Evolutionary conservation across 2,329 filamentous ascomycete species (phyloP).

Genomic region (Talaromyces sp.): DNA sequence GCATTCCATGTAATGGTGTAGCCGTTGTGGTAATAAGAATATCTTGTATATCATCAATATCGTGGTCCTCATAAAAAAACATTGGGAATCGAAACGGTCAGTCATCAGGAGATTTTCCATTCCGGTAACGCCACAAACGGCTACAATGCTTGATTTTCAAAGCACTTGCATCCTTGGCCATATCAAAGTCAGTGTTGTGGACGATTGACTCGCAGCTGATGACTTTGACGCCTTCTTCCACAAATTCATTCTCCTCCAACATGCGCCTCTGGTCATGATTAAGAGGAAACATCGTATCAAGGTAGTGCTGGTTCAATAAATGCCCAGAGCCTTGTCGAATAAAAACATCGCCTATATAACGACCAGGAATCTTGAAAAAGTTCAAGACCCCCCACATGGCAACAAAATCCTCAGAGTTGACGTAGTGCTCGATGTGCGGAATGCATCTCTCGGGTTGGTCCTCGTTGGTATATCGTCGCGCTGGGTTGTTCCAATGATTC

Average conservation of each 20-base stretch:
- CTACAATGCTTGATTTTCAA: not conserved
- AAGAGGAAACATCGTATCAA: slow-evolving; percentile 38
- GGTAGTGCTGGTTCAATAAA: slow-evolving; percentile 41
- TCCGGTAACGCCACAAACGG: not conserved
- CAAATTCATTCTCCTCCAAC: not conserved
- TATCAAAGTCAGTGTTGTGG: not conserved
- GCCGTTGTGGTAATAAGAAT: not conserved
- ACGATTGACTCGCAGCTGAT: not conserved
- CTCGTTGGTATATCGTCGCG: slow-evolving; percentile 23
- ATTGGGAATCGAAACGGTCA: not conserved
- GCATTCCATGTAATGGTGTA: not conserved
- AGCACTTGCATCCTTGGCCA: not conserved
- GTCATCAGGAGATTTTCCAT: not conserved
- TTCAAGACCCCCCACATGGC: slow-evolving; percentile 68
- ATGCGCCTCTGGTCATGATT: slow-evolving; percentile 14
- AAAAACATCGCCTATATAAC: slow-evolving; percentile 46
- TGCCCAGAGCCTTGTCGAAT: slow-evolving; percentile 37
- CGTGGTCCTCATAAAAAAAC: not conserved
- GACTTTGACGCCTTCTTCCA: not conserved
- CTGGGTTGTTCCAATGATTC: slow-evolving; percentile 77
- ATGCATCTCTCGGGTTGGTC: slow-evolving; percentile 33
- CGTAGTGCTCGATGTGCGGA: slow-evolving; percentile 73
- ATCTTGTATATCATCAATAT: not conserved
- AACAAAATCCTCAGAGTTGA: slow-evolving; percentile 68
- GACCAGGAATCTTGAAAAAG: slow-evolving; percentile 49